These are phyloP conservation scores for Magnaporthiopsis rhizophila DNA, from an alignment of 2,329 filamentous ascomycete species.

Conservation along the genomic window DNA sequence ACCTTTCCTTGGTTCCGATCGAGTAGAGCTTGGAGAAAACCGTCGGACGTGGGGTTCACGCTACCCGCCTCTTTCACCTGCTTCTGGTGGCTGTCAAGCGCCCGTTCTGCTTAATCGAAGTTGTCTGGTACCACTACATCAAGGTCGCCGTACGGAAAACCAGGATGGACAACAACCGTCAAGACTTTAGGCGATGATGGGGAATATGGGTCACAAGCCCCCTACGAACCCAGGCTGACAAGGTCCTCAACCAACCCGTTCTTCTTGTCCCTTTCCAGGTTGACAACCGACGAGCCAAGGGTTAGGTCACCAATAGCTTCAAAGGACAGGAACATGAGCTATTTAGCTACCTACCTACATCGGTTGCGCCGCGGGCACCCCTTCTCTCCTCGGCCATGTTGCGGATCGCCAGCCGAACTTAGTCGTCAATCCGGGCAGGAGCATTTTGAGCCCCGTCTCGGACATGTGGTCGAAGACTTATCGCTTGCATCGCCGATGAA, in stretches of 20 bases:
- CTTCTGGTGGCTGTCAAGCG: conserved; percentile 15
- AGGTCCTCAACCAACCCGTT: conserved; percentile 33
- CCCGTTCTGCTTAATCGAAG: conserved; percentile 10
- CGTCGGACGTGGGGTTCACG: conserved; percentile 18
- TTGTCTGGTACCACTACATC: background rate
- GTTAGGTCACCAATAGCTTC: conserved; percentile 45
- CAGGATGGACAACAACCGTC: conserved; percentile 17
- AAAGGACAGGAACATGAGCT: conserved; percentile 45
- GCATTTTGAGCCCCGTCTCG: conserved; percentile 24
- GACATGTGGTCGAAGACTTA: conserved; percentile 33
- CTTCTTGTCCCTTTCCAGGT: conserved; percentile 38
- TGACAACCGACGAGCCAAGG: conserved; percentile 47
- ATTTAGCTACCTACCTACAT: conserved; percentile 37
- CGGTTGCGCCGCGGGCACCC: conserved; percentile 23
- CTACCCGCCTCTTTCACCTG: conserved; percentile 8
- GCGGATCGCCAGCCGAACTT: conserved; percentile 30
- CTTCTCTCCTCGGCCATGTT: conserved; percentile 36
- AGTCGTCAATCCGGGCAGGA: conserved; percentile 26
- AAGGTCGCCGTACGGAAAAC: conserved; percentile 14
- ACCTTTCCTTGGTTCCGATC: conserved; percentile 21
- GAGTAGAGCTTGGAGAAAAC: conserved; percentile 30
- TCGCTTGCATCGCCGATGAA: conserved; percentile 30
- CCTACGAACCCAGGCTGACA: conserved; percentile 17
- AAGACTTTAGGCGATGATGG: conserved; percentile 18
- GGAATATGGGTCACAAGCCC: conserved; percentile 21